These are phyloP conservation scores for Alternaria consortialis DNA, from an alignment of 2,329 filamentous ascomycete species.

Conservation along the genomic window DNA sequence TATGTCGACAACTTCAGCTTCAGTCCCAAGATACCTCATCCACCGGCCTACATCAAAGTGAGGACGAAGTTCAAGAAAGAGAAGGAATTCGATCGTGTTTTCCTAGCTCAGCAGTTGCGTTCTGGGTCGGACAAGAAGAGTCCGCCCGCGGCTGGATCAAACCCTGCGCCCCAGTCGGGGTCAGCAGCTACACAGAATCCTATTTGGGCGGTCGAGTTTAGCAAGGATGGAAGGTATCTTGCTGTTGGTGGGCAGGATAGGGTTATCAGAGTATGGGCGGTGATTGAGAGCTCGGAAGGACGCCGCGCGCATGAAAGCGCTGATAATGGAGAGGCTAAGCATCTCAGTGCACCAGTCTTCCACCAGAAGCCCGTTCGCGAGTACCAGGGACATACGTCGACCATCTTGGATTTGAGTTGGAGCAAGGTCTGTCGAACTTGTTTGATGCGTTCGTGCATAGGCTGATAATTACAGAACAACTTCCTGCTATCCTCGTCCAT, in stretches of 20 bases:
- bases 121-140: constrained; percentile 55
- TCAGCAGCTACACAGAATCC: constrained; percentile 64
- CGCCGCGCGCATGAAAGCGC: constrained; percentile 76
- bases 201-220: constrained; percentile 93
- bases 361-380: constrained; percentile 78
- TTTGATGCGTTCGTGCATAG: not conserved
- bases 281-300: constrained; percentile 84
- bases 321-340: constrained; percentile 67
- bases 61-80: constrained; percentile 80
- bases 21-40: constrained; percentile 86
- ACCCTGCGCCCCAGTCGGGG: constrained; percentile 45
- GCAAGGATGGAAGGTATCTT: constrained; percentile 87
- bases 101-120: constrained; percentile 92
- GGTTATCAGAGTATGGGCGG: constrained; percentile 86
- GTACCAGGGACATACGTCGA: constrained; percentile 83
- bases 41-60: constrained; percentile 89
- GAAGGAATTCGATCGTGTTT: constrained; percentile 84
- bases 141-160: constrained; percentile 32
- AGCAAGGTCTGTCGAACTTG: constrained; percentile 71
- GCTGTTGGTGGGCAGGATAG: constrained; percentile 92
- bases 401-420: constrained; percentile 93
- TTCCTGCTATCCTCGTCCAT: constrained; percentile 95
- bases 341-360: constrained; percentile 90
- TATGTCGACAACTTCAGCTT: constrained; percentile 79
- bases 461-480: constrained; percentile 70